Evolutionary conservation across 768 basidiomycete genomes (phyloP).

Genomic region (Tricholoma matsutake): DNA sequence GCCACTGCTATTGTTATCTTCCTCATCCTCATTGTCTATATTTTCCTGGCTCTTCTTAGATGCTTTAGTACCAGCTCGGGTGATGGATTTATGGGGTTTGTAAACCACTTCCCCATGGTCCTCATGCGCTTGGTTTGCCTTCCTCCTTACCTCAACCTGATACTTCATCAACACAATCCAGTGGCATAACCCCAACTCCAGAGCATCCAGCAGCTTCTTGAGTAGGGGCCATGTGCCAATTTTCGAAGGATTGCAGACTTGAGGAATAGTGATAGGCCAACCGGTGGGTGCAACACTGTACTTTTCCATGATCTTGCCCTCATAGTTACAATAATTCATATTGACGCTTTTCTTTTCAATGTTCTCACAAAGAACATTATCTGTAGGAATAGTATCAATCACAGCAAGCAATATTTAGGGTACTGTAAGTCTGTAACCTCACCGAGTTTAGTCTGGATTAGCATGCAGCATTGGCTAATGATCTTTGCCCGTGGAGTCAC

Average conservation of each 20-base stretch:
- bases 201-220: neutral
- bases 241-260: neutral
- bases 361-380: neutral
- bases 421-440: neutral
- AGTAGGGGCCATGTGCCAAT: neutral
- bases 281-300: neutral
- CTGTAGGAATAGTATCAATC: neutral
- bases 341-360: neutral
- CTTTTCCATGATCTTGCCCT: neutral
- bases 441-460: neutral
- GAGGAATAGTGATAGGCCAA: neutral
- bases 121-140: neutral
- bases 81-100: neutral
- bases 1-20: too few species aligned
- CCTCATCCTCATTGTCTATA: too few species aligned
- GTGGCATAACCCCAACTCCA: neutral
- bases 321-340: neutral
- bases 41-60: too few species aligned
- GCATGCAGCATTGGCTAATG: neutral
- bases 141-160: neutral
- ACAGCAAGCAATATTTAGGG: neutral
- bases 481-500: neutral
- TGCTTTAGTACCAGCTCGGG: neutral
- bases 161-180: neutral
- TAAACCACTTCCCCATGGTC: neutral